Base-by-base conservation (phyloP, 306 rosid genomes). In the Lathyrus tuberosus region DNA sequence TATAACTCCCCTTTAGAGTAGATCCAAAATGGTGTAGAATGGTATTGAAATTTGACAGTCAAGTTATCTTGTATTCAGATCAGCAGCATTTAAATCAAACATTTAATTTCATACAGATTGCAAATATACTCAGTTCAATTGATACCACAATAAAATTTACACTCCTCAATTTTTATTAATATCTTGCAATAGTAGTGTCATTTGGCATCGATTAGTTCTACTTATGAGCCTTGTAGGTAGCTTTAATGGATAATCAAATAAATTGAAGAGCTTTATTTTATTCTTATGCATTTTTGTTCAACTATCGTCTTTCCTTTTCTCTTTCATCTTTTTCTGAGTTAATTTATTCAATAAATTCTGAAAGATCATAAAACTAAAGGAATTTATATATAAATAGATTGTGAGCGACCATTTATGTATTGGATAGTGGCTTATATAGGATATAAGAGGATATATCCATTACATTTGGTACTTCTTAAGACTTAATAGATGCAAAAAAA, bases 51-150 rank as follows among this genome's bases (percentile, higher is more conserved):
- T 15, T 62, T 52, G 67, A 54, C 28, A 33, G 53, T 53, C 16
- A 51, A 15, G 16, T 26, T 69, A 13, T 69, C 65, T 69, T 62
- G 59, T 30, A 51, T 52, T 62, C 35, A 31, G 35, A 35, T 35
- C 53, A 63, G 44, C 33, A 42, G 15, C 51, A 28, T 37, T 49
- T 40, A 22, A 44, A 44, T 56, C 16, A 48, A 18, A 42, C 54
- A 57, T 77, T 35, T 53, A 24, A 52, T 37, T 31, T 63, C 66
- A 20, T 53, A 62, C 58, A 30, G 72, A 69, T 63, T 37, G 53
- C 16, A 16, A 47, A 62, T 64, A 20, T 35, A 56, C 41, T 26
- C 48, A 41, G 15, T 28, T 38, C 16, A 31, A 62, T 35, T 51
- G 65, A 67, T 75, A 67, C 46, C 67, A 30, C 37, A 31, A 31